Evolutionary conservation across 208 protist species (phyloP).

Genomic region (Acanthamoeba triangularis): DNA sequence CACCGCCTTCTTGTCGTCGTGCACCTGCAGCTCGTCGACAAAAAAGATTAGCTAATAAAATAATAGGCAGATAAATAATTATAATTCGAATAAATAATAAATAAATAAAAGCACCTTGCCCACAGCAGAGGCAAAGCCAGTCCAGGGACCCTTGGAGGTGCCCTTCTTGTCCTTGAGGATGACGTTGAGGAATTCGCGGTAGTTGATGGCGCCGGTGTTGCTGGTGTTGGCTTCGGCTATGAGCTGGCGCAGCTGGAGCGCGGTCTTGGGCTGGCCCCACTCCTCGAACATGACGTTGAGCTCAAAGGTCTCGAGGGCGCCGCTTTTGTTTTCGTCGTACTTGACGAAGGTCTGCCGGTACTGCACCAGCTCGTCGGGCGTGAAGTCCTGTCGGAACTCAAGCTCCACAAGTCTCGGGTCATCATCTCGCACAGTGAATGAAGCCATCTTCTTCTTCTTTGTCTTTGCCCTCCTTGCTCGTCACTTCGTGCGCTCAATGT

Average conservation of each 20-base stretch:
- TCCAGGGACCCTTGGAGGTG: constrained; percentile 7
- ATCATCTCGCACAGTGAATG: not conserved
- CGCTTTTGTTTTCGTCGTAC: constrained; percentile 26
- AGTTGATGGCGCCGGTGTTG: constrained; percentile 21
- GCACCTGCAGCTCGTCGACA: not conserved
- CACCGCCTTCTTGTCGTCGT: not conserved
- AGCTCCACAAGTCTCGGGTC: not conserved
- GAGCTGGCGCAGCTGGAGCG: constrained; percentile 4
- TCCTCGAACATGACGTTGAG: constrained; percentile 48
- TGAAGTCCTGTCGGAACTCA: not conserved
- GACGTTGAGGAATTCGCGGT: constrained; percentile 15
- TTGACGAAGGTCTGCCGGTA: constrained; percentile 14
- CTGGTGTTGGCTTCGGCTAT: constrained; percentile 28
- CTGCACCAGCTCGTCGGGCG: not conserved
- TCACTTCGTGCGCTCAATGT: too few species aligned
- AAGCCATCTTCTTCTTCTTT: not conserved
- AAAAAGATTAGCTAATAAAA: too few species aligned
- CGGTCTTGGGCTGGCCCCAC: constrained; percentile 15
- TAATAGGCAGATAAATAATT: too few species aligned
- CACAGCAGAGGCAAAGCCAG: not conserved
- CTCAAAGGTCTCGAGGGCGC: constrained; percentile 18
- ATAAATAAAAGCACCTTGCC: not conserved
- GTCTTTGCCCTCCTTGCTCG: not conserved
- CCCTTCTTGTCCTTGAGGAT: constrained; percentile 55
- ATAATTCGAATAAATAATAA: too few species aligned